Conservation (phyloP, 1,284 basidiomycete species). For the Moesziomyces sp. region DNA sequence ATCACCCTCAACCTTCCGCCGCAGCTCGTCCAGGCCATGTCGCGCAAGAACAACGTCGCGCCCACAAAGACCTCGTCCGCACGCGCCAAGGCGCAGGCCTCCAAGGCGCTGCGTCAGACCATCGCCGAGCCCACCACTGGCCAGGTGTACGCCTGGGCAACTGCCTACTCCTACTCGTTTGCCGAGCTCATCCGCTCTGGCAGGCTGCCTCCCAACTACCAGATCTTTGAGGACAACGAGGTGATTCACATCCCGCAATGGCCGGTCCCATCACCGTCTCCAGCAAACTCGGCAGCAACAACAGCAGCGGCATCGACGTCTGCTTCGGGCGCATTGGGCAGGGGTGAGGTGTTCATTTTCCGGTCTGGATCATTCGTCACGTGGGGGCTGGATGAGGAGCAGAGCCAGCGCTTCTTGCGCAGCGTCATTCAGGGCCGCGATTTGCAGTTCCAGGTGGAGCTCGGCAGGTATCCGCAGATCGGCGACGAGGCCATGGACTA, state of each 20-base stretch:
- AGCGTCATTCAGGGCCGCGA: conserved; percentile 51
- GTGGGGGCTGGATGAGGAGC: conserved; percentile 61
- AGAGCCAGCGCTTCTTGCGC: conserved; percentile 50
- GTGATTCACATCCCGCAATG: conserved; percentile 63
- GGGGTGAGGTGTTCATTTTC: conserved; percentile 64
- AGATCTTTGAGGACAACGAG: conserved; percentile 62
- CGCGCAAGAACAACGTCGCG: conserved; percentile 24
- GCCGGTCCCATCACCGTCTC: conserved; percentile 33
- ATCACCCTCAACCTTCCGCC: conserved; percentile 49
- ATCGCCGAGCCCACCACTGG: conserved; percentile 42
- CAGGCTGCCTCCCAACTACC: conserved; percentile 50
- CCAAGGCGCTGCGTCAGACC: conserved; percentile 42
- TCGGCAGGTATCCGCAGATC: conserved; percentile 45
- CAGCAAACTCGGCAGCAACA: background rate
- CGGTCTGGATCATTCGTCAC: conserved; percentile 63
- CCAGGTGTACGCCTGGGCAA: conserved; percentile 61
- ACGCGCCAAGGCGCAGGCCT: conserved; percentile 41
- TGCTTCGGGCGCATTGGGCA: background rate
- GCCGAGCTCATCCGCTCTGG: conserved; percentile 47
- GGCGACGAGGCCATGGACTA: conserved; percentile 67
- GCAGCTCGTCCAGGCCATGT: conserved; percentile 41
- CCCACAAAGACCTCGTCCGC: conserved; percentile 43
- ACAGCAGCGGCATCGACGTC: background rate
- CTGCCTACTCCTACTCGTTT: conserved; percentile 62
- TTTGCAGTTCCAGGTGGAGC: conserved; percentile 44